Base-by-base conservation (phyloP, 2,329 filamentous ascomycete genomes). In the Fusarium sp. region DNA sequence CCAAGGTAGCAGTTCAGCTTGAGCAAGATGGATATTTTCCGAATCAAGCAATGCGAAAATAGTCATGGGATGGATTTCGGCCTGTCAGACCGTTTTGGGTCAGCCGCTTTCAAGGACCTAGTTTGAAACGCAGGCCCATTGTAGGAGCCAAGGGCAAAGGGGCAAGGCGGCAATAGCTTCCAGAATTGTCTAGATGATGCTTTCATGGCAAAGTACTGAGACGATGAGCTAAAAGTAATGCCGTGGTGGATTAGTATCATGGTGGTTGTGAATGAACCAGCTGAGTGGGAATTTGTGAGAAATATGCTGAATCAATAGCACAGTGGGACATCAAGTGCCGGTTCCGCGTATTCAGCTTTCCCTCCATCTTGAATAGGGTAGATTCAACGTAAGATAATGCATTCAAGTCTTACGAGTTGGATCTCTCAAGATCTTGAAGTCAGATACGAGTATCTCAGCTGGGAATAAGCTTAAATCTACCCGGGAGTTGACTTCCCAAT, bases 31-130 rank as follows among this genome's bases (percentile, higher is more conserved):
- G 20, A 37, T 41, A 18, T 62, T 52, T 12, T 49, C 37, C 49
- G 40, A 64, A 46, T 64, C n/a, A 7, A n/a, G 41, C 24, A 57
- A 48, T 25, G 41, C 60, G 60, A 52, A 24, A 52, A 54, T 22
- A 29, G 44, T 13, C 44, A 46, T 25, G 24, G 4, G 24, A 46
- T 46, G 44, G 44, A n/a, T 20, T 13, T 7, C 14, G 24, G 27
- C 5, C 14, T 27, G 22, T 41, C 29, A 52, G 49, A 6, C 32
- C 24, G 13, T 4, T 52, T 41, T 52, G n/a, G 49, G 49, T 41
- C 49, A 41, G 6, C 32, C 32, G 32, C 24, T 27, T 27, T 41
- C 32, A 14, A 52, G 49, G n/a, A 7, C 49, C 24, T 22, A 27
- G 4, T 11, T 41, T 27, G 49, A 41, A 52, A 52, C 48, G 13